These are phyloP conservation scores for Talaromyces marneffei DNA, from an alignment of 2,329 filamentous ascomycete species.

Conservation along the genomic window DNA sequence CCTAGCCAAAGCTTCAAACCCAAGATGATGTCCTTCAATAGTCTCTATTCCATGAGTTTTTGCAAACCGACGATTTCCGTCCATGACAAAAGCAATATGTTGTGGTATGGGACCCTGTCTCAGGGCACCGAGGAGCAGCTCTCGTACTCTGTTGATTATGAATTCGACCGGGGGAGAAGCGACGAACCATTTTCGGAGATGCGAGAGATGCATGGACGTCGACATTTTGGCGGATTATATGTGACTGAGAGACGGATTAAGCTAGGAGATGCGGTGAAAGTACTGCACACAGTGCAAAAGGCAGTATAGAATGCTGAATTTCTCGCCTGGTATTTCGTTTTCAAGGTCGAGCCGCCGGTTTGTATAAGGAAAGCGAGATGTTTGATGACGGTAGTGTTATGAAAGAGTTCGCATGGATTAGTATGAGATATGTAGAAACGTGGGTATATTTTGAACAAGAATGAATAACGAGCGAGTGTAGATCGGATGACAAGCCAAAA, in stretches of 20 bases:
- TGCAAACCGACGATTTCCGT: constrained; percentile 92
- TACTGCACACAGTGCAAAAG: background rate
- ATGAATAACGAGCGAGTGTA: background rate
- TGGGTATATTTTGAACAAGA: background rate
- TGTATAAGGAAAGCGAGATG: background rate
- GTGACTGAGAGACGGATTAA: too few species aligned
- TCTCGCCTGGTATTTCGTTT: background rate
- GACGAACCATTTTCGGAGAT: constrained; percentile 68
- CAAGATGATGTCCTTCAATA: constrained; percentile 89
- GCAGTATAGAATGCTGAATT: background rate
- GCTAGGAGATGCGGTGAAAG: background rate
- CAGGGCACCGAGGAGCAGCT: constrained; percentile 80
- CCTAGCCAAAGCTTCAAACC: constrained; percentile 87
- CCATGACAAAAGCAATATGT: constrained; percentile 99
- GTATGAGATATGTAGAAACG: background rate
- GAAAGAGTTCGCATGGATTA: background rate
- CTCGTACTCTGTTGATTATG: constrained; percentile 69
- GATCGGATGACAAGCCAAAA: background rate
- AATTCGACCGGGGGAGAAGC: constrained; percentile 90
- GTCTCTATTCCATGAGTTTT: constrained; percentile 88
- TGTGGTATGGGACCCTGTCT: constrained; percentile 87
- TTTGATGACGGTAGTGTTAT: background rate
- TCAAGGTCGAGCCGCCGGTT: background rate
- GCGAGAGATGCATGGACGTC: constrained; percentile 54
- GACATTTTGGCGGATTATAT: constrained; percentile 26